A percentile compares a stretch with the other conserved stretches of the same genome.
phyloP scores from a whole-genome alignment of 129 eudicot species.

The Centrapalus pauciflorus region DNA sequence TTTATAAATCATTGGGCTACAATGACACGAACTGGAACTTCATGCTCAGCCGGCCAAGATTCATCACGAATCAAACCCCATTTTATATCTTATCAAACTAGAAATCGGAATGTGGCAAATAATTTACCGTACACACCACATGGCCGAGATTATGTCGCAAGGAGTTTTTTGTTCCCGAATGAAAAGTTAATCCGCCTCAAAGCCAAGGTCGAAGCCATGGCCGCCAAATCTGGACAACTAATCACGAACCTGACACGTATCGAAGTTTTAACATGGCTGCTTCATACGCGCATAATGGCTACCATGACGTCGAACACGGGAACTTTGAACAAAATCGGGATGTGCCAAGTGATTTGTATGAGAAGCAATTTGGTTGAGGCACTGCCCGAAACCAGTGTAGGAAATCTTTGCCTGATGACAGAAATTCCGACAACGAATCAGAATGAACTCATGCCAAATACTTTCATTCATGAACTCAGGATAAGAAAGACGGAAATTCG shows the following conservation, averaged over 20 bases:
- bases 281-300: background rate
- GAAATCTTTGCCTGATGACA: background rate
- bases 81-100: background rate
- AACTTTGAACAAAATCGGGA: background rate
- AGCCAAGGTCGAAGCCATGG: background rate
- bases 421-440: background rate
- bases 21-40: background rate
- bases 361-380: background rate
- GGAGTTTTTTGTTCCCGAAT: conserved; percentile 5
- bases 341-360: background rate
- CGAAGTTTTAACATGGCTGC: background rate
- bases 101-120: background rate
- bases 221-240: background rate
- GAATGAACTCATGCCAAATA: background rate
- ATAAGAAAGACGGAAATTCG: background rate
- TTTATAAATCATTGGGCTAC: conserved; percentile 5
- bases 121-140: background rate
- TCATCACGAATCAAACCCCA: background rate
- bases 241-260: background rate
- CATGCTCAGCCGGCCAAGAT: too few relatives aligned
- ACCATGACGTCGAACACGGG: background rate
- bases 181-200: background rate
- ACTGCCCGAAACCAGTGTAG: background rate
- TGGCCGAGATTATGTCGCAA: background rate
- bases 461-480: background rate